A percentile compares a stretch with the other conserved stretches of the same genome.
These are phyloP conservation scores for Candida nemodendra DNA, from an alignment of 805 yeast species.

Conservation along the genomic window DNA sequence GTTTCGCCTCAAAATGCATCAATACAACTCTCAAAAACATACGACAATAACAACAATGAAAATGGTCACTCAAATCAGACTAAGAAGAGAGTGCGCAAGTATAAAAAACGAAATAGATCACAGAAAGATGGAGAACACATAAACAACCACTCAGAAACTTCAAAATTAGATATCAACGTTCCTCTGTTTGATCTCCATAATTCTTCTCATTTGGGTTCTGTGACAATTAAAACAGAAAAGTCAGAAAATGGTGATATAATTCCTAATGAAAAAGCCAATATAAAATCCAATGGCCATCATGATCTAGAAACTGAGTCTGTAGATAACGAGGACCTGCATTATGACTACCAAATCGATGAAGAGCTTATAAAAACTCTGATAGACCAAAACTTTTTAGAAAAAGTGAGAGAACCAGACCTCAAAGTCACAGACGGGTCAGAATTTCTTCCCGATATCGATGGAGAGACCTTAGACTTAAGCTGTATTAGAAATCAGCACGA, in stretches of 20 bases:
- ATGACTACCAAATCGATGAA: slow-evolving; percentile 7
- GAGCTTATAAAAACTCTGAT: slow-evolving; percentile 6
- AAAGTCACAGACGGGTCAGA: neutral
- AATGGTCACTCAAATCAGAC: neutral
- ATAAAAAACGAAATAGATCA: neutral
- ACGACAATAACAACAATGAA: neutral
- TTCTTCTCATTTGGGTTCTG: neutral
- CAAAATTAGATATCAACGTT: neutral
- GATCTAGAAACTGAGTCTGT: neutral
- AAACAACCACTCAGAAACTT: neutral
- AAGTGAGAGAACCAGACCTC: slow-evolving; percentile 10
- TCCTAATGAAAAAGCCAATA: neutral
- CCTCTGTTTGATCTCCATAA: neutral
- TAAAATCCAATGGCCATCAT: neutral
- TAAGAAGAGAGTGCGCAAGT: neutral
- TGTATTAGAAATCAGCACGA: slow-evolving; percentile 17
- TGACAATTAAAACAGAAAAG: neutral
- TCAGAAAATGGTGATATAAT: neutral
- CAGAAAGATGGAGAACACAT: neutral
- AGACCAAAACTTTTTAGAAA: slow-evolving; percentile 10
- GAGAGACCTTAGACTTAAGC: slow-evolving; percentile 7
- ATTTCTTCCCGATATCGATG: neutral
- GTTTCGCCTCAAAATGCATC: neutral
- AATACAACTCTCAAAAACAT: neutral
- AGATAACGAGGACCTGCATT: neutral